phyloP scores from a whole-genome alignment of 805 yeast species.

The Metschnikowia rubicola region DNA sequence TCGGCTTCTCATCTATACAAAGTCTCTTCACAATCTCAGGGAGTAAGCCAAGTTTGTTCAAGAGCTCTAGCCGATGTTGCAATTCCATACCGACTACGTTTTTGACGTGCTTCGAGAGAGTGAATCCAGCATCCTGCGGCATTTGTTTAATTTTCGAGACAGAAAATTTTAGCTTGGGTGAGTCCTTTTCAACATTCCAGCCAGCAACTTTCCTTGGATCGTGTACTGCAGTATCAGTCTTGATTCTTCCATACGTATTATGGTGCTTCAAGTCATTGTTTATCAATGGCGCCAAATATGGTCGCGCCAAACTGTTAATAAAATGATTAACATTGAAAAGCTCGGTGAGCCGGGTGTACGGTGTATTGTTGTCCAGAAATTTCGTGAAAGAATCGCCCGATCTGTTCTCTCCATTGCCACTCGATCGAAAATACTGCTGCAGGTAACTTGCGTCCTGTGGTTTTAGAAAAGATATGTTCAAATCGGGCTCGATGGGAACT shows the following conservation, averaged over 20 bases:
- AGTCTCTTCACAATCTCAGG: slow-evolving; percentile 68
- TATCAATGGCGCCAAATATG: slow-evolving; percentile 87
- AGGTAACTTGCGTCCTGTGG: slow-evolving; percentile 45
- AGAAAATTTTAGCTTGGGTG: slow-evolving; percentile 11
- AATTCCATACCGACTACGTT: slow-evolving; percentile 70
- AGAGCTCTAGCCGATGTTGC: slow-evolving; percentile 76
- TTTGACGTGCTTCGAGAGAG: slow-evolving; percentile 36
- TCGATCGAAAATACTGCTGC: slow-evolving; percentile 38
- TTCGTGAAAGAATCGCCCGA: slow-evolving; percentile 55
- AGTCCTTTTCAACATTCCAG: slow-evolving; percentile 5
- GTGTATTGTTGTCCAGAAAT: slow-evolving; percentile 37
- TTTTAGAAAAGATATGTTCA: slow-evolving; percentile 40
- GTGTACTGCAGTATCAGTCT: slow-evolving; percentile 16
- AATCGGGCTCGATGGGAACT: slow-evolving; percentile 47
- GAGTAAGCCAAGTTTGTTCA: slow-evolving; percentile 75
- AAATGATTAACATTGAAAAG: slow-evolving; percentile 93
- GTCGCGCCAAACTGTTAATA: slow-evolving; percentile 86
- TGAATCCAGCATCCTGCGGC: slow-evolving; percentile 33
- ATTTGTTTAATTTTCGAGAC: slow-evolving; percentile 22
- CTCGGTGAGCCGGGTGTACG: slow-evolving; percentile 86
- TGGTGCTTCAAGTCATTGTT: slow-evolving; percentile 78
- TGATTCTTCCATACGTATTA: slow-evolving; percentile 35
- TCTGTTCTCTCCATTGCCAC: slow-evolving; percentile 14
- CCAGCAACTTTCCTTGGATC: slow-evolving; percentile 10
- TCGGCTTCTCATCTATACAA: slow-evolving; percentile 77